Base-by-base conservation (phyloP, 2,329 filamentous ascomycete species). In the Colletotrichum spinosum region DNA sequence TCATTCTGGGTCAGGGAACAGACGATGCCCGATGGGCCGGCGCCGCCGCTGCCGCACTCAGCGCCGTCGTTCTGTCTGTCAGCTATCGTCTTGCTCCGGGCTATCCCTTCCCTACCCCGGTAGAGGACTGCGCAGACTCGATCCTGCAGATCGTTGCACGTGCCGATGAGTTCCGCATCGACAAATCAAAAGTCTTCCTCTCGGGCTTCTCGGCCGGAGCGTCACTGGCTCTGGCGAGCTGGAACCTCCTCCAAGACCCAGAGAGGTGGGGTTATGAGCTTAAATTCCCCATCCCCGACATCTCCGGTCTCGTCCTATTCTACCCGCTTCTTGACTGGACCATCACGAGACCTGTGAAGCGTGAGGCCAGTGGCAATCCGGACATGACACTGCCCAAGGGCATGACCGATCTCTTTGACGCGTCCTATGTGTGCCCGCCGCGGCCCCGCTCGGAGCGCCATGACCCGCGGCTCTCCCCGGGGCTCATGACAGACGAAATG, bases 41-140 rank as follows among this genome's bases (percentile, higher is more conserved):
- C 4, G 78, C 82, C 41, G 83, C 89, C 4, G 76, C 85, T 44
- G 76, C 83, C 34, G 77, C 81, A 5, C 78, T 85, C 11, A 82
- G 86, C 56, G 87, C 85, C 35, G 79, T 91, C 25, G 83, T 90
- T 59, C 84, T 91, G 67, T 86, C 84, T 2, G 87, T 90, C 69
- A 88, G 90, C 70, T 92, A 92, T 72, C 84, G 90, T n/a, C 82
- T 91, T 2, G 88, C 89, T 0, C 90, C 90, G 0, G 85, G 86
- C 70, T 80, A 85, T 68, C 88, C 88, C 0, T 91, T 90, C 71
- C 89, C 89, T 1, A 85, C 84, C 0, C 84, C 88, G 0, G 83
- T 91, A 0, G 88, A 92, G 69, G 90, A 92, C 72, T 86, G 86
- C 48, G 85, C 87, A 35, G 88, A 90, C 67, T 86, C 88, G 1